Base-by-base conservation (phyloP, 2,329 filamentous ascomycete species). In the Pseudogymnoascus sp. region DNA sequence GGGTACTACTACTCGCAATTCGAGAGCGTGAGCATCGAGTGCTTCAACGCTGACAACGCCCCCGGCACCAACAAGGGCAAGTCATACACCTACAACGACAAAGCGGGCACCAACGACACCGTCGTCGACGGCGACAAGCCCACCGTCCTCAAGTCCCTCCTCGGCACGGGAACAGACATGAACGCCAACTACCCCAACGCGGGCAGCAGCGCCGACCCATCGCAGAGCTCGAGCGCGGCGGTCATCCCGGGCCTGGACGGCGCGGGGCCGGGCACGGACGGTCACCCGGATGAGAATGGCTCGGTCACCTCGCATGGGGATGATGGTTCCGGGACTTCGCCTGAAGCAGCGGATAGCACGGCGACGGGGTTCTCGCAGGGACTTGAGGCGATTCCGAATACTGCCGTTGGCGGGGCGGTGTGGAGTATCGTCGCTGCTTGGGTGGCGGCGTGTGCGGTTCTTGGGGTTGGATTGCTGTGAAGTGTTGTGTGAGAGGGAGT, bases 1-100 rank as follows among this genome's bases (percentile, higher is more conserved):
- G 90, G 91, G 33, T 97, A 97, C 81, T 96, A 94, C 80, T 97
- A 89, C 73, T 89, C 92, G 61, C 84, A 84, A 44, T 84, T 97
- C 70, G 81, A 85, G 61, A 85, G 92, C 61, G 84, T 99, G 64
- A 82, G 79, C n/a, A 86, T 97, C 36, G 78, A 92, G 68, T 99
- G 94, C 86, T 97, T 90, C 80, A 82, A 92, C 68, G 79, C 82
- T 35, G 74, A 76, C 61, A 75, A 67, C 15, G 70, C 73, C 0
- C 86, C 91, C 3, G 94, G 93, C 31, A 81, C 83, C 21, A 89
- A 86, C 75, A 84, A 81, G 61, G 84, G 84, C 66, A 82, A 79
- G 67, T 87, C 87, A 25, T 99, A 97, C 81, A 83, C 85, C 67
- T 96, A 90, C 80, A 87, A 82, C 65, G 79, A 84, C 70, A 70